phyloP scores from a whole-genome alignment of 495 filamentous ascomycete genomes.

The Penicillium chermesinum region DNA sequence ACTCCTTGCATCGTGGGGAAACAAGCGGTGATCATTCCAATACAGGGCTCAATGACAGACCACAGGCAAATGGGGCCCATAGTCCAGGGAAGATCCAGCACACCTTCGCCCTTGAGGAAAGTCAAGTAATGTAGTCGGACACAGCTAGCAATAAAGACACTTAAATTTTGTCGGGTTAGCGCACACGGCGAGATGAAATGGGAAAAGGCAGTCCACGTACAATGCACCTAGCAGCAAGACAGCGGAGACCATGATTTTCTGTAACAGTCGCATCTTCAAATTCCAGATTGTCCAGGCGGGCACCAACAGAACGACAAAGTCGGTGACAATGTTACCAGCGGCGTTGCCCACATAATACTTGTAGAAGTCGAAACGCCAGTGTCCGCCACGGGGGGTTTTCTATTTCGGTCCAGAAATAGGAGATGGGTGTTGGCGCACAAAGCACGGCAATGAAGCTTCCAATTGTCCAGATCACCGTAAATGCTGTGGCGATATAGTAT shows the following conservation, averaged over 20 bases:
- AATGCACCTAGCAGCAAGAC: constrained; percentile 47
- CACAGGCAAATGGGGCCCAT: constrained; percentile 39
- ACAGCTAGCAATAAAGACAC: constrained; percentile 20
- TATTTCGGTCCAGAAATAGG: constrained; percentile 19
- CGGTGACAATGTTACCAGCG: constrained; percentile 46
- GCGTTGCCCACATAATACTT: constrained; percentile 39
- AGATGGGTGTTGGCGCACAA: constrained; percentile 6
- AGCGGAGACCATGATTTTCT: constrained; percentile 42
- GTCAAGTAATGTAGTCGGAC: constrained; percentile 28
- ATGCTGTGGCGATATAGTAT: constrained; percentile 7
- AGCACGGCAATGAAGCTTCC: constrained; percentile 17
- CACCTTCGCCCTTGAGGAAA: constrained; percentile 10
- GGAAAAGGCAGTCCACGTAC: constrained; percentile 6
- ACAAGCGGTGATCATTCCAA: constrained; percentile 39
- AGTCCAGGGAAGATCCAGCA: constrained; percentile 31
- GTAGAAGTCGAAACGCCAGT: constrained; percentile 15
- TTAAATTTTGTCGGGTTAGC: constrained; percentile 1
- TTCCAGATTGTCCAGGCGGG: constrained; percentile 42
- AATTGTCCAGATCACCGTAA: constrained; percentile 9
- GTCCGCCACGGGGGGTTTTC: neutral
- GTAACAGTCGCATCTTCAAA: constrained; percentile 37
- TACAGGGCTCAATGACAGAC: constrained; percentile 41
- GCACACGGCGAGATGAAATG: neutral
- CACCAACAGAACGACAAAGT: constrained; percentile 47
- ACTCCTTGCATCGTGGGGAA: constrained; percentile 23